Evolutionary conservation across 768 basidiomycete genomes (phyloP), one percentile per base, ranked within the genome.

Genomic region (Termitomyces sp.): DNA sequence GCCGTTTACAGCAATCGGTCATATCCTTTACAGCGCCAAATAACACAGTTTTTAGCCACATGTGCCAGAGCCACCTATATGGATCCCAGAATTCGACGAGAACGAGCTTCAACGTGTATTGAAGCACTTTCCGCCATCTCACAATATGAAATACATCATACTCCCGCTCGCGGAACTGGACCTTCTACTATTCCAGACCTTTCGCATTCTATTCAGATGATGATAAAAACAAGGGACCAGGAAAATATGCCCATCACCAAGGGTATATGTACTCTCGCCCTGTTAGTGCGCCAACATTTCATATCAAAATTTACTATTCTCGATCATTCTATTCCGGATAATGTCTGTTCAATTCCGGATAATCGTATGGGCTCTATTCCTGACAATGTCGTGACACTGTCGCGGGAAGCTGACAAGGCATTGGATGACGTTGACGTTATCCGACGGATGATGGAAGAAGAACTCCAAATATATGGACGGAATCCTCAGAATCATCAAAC

Each of bases 41-140:
- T 58, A 26, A 42, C 43, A 6, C 43, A 53, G 16, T 42, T 58
- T 30, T 43, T 58, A 27, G 26, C 12, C 14, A 53, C 34, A 13
- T 57, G 56, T 44, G 12, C 49, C 26, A 24, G 20, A 33, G 32
- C 56, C 42, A 44, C 32, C 33, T 57, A 57, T 27, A 44, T 57
- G 56, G 56, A 40, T 7, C 39, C 49, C 10, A 5, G 8, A 26
- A 34, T 51, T 7, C 42, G 56, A 16, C 56, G 32, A 18, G 32
- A 14, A 16, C 47, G 56, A 27, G 48, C 49, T 18, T 30, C 48
- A 5, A 26, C 20, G 1, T 57, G 49, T 24, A 57, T 57, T 4
- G 56, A 57, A 36, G 47, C 56, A 3, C 34, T 57, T 13, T 50
- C 32, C 18, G 40, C 56, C 10, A 57, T 57, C 13, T 50, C 56